Base-by-base conservation (phyloP, 345 rosid genomes). In the Heritiera fomes region DNA sequence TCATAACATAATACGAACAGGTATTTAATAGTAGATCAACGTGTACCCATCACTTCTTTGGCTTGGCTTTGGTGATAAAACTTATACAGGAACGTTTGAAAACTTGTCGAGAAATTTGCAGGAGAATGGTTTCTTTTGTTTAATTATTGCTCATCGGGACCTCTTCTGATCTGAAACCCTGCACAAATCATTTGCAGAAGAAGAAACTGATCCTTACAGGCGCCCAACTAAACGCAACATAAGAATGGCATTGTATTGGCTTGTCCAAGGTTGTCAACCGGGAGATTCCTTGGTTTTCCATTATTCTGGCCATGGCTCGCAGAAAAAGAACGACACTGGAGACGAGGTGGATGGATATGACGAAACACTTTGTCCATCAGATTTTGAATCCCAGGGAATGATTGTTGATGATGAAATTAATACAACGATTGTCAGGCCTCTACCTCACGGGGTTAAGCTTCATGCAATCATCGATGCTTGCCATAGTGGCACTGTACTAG, bases 381-480 rank as follows among this genome's bases (percentile, higher is more conserved):
- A 95, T 78, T 88, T 91, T 43, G 77, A 75, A 76, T 87, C 89
- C 40, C 85, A 92, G 69, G 99, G 99, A 78, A 90, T 89, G 91
- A 91, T 95, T 40, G 83, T 93, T 1, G 99, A 95, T 62, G 93
- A 95, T 60, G 98, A 95, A 88, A 92, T 95, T 80, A 95, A 95
- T 82, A 83, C 89, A 11, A 85, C 89, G 3, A 86, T 93, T 41
- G 98, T 95, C 40, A 86, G 83, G 82, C 96, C 99, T 74, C 90
- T 95, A 49, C 97, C 99, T 65, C 88, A 20, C 0, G 97, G 99
- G n/a, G 95, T 75, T 43, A 92, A 87, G 87, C 98, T 95, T 69
- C 99, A 95, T 64, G 96, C 99, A 23, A 87, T 95, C 55, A 72
- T 95, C 3, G 99, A 95, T 83, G 88, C 98, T 80, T 95, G 98